Conservation (phyloP, 108 stramenopile genomes). For the Conticribra weissflogii region DNA sequence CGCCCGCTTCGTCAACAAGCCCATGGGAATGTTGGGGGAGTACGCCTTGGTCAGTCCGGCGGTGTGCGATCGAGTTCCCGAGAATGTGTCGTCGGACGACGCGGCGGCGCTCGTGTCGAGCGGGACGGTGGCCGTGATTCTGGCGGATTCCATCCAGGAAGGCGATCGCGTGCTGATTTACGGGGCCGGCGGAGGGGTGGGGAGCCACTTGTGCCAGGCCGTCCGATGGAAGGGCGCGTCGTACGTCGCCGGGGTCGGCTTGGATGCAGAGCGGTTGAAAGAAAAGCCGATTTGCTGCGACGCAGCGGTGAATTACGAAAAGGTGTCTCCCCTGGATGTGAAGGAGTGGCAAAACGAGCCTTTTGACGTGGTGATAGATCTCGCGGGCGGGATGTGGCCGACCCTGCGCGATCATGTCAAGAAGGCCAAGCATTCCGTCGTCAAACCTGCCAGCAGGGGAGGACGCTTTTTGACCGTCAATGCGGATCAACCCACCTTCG, state of each 20-base stretch:
- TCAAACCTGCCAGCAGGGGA: slow-evolving; percentile 53
- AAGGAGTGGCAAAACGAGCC: slow-evolving; percentile 51
- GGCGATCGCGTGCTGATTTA: slow-evolving; percentile 62
- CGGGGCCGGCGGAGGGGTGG: slow-evolving; percentile 71
- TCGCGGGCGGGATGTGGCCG: slow-evolving; percentile 65
- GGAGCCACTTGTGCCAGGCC: slow-evolving; percentile 58
- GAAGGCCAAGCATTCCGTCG: slow-evolving; percentile 33
- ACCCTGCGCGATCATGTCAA: slow-evolving; percentile 18
- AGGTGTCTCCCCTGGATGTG: slow-evolving; percentile 43
- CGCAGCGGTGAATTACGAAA: slow-evolving; percentile 56
- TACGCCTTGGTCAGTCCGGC: slow-evolving; percentile 50
- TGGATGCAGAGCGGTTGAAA: slow-evolving; percentile 43
- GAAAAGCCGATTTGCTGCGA: slow-evolving; percentile 53
- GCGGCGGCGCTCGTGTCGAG: slow-evolving; percentile 58
- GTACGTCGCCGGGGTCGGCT: slow-evolving; percentile 53
- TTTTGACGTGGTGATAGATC: slow-evolving; percentile 75
- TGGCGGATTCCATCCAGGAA: slow-evolving; percentile 49
- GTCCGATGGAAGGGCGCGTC: slow-evolving; percentile 47
- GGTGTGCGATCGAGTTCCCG: slow-evolving; percentile 57
- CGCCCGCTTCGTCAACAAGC: slow-evolving; percentile 54
- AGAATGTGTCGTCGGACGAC: slow-evolving; percentile 43
- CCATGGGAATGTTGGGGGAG: slow-evolving; percentile 64
- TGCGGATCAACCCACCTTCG: slow-evolving; percentile 58
- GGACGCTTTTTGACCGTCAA: slow-evolving; percentile 61
- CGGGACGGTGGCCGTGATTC: slow-evolving; percentile 44